These are phyloP conservation scores for Podila epicladia DNA, from an alignment of 192 early-diverging fungal species.

Conservation along the genomic window DNA sequence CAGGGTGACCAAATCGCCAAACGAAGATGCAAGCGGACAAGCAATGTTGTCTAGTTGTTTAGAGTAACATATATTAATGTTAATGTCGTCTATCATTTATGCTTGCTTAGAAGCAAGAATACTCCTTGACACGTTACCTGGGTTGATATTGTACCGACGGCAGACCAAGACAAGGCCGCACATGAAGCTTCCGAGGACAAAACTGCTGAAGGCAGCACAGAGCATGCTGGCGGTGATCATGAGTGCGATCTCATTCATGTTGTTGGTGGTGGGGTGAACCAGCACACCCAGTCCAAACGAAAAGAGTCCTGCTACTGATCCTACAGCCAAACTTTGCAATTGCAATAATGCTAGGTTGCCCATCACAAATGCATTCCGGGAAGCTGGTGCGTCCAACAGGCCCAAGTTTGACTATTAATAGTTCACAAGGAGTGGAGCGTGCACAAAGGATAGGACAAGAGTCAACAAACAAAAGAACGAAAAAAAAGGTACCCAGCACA, in stretches of 20 bases:
- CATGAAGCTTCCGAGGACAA: slow-evolving; percentile 79
- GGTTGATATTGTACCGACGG: slow-evolving; percentile 73
- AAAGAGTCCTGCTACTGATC: slow-evolving; percentile 76
- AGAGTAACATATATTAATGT: neutral
- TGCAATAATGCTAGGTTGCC: slow-evolving; percentile 83
- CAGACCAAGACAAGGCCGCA: slow-evolving; percentile 72
- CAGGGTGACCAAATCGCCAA: slow-evolving; percentile 79
- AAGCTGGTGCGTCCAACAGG: slow-evolving; percentile 60
- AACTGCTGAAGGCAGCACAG: slow-evolving; percentile 73
- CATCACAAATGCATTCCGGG: slow-evolving; percentile 65
- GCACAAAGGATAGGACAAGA: neutral
- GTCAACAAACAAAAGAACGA: neutral
- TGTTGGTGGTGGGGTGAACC: slow-evolving; percentile 56
- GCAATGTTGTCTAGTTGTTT: slow-evolving; percentile 72
- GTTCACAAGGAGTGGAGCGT: neutral
- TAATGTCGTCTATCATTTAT: neutral
- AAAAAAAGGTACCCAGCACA: neutral
- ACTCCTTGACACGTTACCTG: slow-evolving; percentile 56
- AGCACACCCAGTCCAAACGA: slow-evolving; percentile 68
- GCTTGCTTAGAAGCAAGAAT: neutral
- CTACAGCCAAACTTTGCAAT: slow-evolving; percentile 76
- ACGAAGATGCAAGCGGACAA: slow-evolving; percentile 76
- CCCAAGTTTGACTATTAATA: slow-evolving; percentile 69
- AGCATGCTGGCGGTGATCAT: slow-evolving; percentile 74
- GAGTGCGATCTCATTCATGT: slow-evolving; percentile 58